Evolutionary conservation across 495 filamentous ascomycete species (phyloP), one percentile per base, ranked within the genome.

Genomic region (Penicillium canescens): DNA sequence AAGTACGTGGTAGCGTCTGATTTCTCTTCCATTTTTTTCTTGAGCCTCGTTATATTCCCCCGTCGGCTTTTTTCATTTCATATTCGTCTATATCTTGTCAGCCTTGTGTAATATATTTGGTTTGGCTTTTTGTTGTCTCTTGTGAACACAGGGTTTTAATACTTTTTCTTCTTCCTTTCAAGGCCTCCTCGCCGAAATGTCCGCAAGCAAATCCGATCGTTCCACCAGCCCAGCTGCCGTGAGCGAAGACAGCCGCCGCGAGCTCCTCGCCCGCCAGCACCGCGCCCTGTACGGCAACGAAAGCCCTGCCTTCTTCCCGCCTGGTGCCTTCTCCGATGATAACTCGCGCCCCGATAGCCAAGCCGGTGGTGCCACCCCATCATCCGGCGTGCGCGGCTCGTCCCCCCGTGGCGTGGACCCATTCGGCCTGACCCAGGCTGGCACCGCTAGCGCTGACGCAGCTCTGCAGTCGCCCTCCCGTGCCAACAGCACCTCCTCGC

Each of bases 181-280:
- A 91, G 88, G 86, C 80, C 81, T 88, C 68, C 80, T 90, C 78
- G 79, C 87, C 83, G 92, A 95, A 63, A 80, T 94, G 68, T 85
- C 87, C 68, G 82, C 82, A 68, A 85, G 79, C 74, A 95, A 96
- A 77, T 84, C 89, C 67, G 94, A 97, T 63, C 91, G 93, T 61
- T 87, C 92, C 59, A 80, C 91, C 78, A 98, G 93, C 78, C 93
- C 93, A 3, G 87, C 89, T 63, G 82, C 84, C 46, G 87, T 96
- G 88, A 92, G 86, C 69, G 94, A 98, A 76, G 94, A 98, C 46
- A 92, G 96, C 54, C 91, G 94, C 64, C 93, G 94, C 54, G 92
- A 97, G 53, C 84, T 98, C 61, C 93, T 98, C 63, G 88, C 92
- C 60, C 92, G 92, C 65, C 94, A 98, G 72, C 91, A 94, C 69